Evolutionary conservation across 768 basidiomycete species (phyloP).

Genomic region (Aureoboletus auriporus): DNA sequence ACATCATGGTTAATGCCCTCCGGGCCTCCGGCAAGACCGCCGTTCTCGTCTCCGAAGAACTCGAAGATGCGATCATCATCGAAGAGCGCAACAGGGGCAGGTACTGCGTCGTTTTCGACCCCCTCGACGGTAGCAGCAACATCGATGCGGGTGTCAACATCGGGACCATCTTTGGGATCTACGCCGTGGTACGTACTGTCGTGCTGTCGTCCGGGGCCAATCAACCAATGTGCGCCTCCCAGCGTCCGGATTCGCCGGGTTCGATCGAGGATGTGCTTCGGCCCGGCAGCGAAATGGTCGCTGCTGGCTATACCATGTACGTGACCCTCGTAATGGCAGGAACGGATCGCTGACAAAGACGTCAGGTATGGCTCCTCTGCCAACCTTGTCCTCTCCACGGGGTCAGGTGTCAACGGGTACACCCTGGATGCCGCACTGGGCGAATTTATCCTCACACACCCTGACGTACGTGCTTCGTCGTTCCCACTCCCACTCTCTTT

Average conservation of each 20-base stretch:
- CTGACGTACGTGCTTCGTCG: slow-evolving; percentile 56
- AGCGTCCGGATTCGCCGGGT: slow-evolving; percentile 79
- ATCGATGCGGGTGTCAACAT: slow-evolving; percentile 99
- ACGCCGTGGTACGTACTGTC: slow-evolving; percentile 69
- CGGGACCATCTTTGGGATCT: slow-evolving; percentile 96
- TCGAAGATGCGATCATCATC: slow-evolving; percentile 89
- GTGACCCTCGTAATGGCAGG: slow-evolving; percentile 20
- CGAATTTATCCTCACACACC: slow-evolving; percentile 98
- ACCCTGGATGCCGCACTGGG: slow-evolving; percentile 93
- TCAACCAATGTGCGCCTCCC: not conserved
- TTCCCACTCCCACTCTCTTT: slow-evolving; percentile 1
- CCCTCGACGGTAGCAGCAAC: slow-evolving; percentile 93
- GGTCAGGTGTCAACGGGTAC: slow-evolving; percentile 95
- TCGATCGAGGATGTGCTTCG: slow-evolving; percentile 83
- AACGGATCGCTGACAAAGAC: slow-evolving; percentile 8
- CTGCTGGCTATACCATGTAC: slow-evolving; percentile 95
- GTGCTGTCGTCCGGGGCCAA: not conserved
- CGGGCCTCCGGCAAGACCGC: slow-evolving; percentile 95
- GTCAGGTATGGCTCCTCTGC: slow-evolving; percentile 88
- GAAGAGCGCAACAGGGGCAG: slow-evolving; percentile 75
- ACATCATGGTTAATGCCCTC: slow-evolving; percentile 98
- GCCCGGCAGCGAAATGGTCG: slow-evolving; percentile 96
- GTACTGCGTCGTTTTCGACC: slow-evolving; percentile 99
- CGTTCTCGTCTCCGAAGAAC: slow-evolving; percentile 95
- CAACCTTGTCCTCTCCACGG: slow-evolving; percentile 93